Conservation (phyloP, 148 eudicot species). For the Drosera capensis region DNA sequence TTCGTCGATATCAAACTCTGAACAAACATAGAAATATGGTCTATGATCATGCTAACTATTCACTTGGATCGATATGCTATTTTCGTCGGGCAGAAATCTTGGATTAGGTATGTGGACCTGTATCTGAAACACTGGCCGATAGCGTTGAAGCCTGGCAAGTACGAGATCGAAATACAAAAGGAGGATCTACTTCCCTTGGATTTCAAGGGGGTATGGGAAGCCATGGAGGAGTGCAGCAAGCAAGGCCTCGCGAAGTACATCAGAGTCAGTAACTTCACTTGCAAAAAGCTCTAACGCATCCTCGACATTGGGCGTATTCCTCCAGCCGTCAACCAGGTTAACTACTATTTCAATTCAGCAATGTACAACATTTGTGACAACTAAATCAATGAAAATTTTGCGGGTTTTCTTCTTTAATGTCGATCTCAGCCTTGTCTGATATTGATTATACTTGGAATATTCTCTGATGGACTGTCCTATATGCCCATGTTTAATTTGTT, state of each 20-base stretch:
- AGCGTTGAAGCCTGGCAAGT: conserved; percentile 15
- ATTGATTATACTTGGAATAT: too few relatives aligned
- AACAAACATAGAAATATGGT: background rate
- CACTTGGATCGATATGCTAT: background rate
- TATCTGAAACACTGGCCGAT: conserved; percentile 28
- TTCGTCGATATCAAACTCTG: too few relatives aligned
- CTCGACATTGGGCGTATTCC: conserved; percentile 13
- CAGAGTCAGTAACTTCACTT: conserved; percentile 29
- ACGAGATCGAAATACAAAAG: conserved; percentile 3
- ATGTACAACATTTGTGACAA: background rate
- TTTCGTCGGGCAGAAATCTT: conserved; percentile 10
- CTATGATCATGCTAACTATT: background rate
- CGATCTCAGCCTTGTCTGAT: too few relatives aligned
- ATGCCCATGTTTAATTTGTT: too few relatives aligned
- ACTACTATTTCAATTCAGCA: background rate
- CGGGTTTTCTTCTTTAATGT: background rate
- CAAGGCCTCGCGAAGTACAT: conserved; percentile 28
- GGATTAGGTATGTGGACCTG: conserved; percentile 24
- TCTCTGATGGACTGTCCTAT: too few relatives aligned
- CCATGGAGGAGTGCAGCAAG: conserved; percentile 30
- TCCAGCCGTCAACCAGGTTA: conserved; percentile 24
- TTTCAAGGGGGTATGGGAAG: conserved; percentile 19
- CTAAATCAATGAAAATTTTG: background rate
- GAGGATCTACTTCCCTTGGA: conserved; percentile 15
- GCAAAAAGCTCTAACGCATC: conserved; percentile 18